phyloP scores from a whole-genome alignment of 1,284 basidiomycete genomes.

The Mycocalia duriaeana region DNA sequence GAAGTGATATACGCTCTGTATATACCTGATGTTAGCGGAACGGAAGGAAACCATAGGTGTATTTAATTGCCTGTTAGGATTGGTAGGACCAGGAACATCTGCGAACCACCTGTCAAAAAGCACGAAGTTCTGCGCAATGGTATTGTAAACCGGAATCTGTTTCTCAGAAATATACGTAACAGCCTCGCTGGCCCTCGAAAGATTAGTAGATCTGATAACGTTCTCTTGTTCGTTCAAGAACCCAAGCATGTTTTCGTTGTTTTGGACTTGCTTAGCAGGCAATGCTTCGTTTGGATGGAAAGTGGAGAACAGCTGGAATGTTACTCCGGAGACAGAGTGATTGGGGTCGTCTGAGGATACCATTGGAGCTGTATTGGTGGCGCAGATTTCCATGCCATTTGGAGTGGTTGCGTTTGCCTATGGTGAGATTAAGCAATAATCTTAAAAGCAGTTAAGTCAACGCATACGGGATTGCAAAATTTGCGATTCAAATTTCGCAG shows the following conservation, averaged over 20 bases:
- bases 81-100: constrained; percentile 18
- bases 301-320: constrained; percentile 8
- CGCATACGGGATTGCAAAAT: background rate
- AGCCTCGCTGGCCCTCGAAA: constrained; percentile 6
- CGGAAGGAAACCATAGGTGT: background rate
- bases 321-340: constrained; percentile 6
- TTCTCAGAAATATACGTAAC: constrained; percentile 6
- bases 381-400: constrained; percentile 5
- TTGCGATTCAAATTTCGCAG: background rate
- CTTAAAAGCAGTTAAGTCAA: background rate
- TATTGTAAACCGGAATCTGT: constrained; percentile 6
- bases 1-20: constrained; percentile 12
- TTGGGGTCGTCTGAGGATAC: constrained; percentile 6
- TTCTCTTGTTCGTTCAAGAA: constrained; percentile 10
- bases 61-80: constrained; percentile 16
- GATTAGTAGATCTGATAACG: constrained; percentile 3
- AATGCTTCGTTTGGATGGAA: constrained; percentile 7
- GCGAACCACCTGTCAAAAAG: constrained; percentile 13
- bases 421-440: background rate
- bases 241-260: constrained; percentile 6
- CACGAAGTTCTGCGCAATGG: constrained; percentile 9
- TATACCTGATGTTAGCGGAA: background rate
- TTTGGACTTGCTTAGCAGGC: background rate
- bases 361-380: constrained; percentile 1
- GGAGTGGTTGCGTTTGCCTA: background rate